Evolutionary conservation across 202 grass and related monocot species (phyloP).

Genomic region (Setaria italica): DNA sequence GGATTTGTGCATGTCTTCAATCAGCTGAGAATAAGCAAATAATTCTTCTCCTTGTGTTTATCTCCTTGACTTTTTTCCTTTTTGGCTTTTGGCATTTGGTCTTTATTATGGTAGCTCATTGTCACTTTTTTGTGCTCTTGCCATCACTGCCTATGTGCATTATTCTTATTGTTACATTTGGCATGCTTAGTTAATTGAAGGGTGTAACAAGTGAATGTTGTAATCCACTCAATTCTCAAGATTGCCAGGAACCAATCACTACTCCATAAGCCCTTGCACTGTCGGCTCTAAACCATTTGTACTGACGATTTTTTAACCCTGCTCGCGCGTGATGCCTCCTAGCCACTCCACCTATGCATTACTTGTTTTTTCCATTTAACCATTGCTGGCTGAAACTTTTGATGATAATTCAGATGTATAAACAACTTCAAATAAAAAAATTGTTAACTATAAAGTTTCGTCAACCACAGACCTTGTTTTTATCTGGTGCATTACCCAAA

Average conservation of each 20-base stretch:
- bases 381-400: no score
- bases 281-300: no score
- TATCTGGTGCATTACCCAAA: no score
- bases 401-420: no score
- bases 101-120: neutral
- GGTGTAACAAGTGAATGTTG: conserved; percentile 17
- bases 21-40: conserved; percentile 43
- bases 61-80: neutral
- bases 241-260: neutral
- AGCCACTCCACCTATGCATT: no score
- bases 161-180: neutral
- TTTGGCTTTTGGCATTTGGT: neutral
- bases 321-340: no score
- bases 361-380: no score
- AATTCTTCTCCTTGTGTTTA: conserved; percentile 1
- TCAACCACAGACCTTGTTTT: no score
- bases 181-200: neutral
- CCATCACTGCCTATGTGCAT: neutral
- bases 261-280: no score
- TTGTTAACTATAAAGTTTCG: no score
- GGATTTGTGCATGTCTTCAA: conserved; percentile 42
- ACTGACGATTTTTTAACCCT: no score
- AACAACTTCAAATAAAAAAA: no score
- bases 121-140: conserved; percentile 6
- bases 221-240: neutral